These are phyloP conservation scores for Globisporangium takayamanum DNA, from an alignment of 352 stramenopile species.

Conservation along the genomic window DNA sequence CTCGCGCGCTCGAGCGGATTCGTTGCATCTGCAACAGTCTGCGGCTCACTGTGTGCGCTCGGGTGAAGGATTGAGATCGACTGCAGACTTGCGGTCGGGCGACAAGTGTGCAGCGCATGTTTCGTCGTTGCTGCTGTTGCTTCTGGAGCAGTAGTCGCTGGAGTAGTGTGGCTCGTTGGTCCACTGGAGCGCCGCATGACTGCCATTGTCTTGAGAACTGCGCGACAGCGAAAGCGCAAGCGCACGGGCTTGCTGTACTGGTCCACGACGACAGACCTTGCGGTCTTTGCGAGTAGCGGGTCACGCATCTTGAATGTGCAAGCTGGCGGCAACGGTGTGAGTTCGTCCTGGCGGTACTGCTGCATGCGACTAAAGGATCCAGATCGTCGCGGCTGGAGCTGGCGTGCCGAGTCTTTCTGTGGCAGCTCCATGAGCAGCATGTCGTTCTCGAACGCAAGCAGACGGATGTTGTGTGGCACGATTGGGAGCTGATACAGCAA, in stretches of 20 bases:
- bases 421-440: conserved; percentile 16
- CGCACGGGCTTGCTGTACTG: conserved; percentile 15
- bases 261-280: conserved; percentile 15
- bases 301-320: background rate
- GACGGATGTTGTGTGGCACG: conserved; percentile 3
- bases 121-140: background rate
- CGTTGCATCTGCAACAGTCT: background rate
- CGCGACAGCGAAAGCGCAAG: conserved; percentile 16
- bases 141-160: background rate
- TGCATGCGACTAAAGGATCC: background rate
- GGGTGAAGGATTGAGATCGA: conserved; percentile 8
- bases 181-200: conserved; percentile 2
- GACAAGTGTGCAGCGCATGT: conserved; percentile 1
- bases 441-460: conserved; percentile 24
- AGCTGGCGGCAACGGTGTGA: background rate
- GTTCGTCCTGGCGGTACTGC: background rate
- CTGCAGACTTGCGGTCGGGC: conserved; percentile 10
- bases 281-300: background rate
- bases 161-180: background rate
- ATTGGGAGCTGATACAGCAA: conserved; percentile 19
- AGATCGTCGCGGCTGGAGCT: background rate
- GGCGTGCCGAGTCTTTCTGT: background rate
- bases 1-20: background rate
- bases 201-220: background rate
- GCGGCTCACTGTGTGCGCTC: background rate